These are phyloP conservation scores for Diaporthe citrichinensis DNA, from an alignment of 2,329 filamentous ascomycete species.

Conservation along the genomic window DNA sequence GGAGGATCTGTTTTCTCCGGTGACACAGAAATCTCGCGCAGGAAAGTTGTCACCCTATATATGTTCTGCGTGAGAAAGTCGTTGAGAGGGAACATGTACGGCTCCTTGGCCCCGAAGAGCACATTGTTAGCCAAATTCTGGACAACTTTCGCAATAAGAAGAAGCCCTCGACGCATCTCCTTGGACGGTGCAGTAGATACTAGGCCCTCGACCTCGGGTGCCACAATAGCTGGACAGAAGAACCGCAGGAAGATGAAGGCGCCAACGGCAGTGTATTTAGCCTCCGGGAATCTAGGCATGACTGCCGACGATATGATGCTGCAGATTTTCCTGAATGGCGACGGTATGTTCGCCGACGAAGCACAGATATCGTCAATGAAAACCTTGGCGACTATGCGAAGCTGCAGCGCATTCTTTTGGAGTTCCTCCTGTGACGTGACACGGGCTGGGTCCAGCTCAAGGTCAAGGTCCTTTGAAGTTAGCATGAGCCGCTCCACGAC, in stretches of 20 bases:
- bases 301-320: conserved; percentile 77
- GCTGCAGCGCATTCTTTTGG: conserved; percentile 75
- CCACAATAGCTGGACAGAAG: conserved; percentile 80
- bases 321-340: conserved; percentile 77
- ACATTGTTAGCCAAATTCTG: conserved; percentile 82
- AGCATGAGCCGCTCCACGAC: conserved; percentile 76
- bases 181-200: conserved; percentile 73
- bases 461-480: conserved; percentile 76
- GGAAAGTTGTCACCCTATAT: conserved; percentile 75
- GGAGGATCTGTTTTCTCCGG: conserved; percentile 61
- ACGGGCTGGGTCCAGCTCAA: conserved; percentile 76
- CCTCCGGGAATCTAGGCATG: conserved; percentile 74
- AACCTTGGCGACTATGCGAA: conserved; percentile 77
- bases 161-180: conserved; percentile 76
- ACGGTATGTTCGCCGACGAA: conserved; percentile 72
- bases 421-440: conserved; percentile 73
- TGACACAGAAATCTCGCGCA: conserved; percentile 75
- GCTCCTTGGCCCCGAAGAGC: conserved; percentile 79
- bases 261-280: conserved; percentile 80
- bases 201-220: conserved; percentile 77
- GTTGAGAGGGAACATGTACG: conserved; percentile 80
- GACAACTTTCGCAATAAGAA: conserved; percentile 79
- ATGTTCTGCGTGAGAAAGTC: conserved; percentile 79
- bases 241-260: conserved; percentile 81
- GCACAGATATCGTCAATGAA: conserved; percentile 80